Evolutionary conservation across 1,139 yeast species (phyloP).

Genomic region (Blastobotrys malaysiensis): DNA sequence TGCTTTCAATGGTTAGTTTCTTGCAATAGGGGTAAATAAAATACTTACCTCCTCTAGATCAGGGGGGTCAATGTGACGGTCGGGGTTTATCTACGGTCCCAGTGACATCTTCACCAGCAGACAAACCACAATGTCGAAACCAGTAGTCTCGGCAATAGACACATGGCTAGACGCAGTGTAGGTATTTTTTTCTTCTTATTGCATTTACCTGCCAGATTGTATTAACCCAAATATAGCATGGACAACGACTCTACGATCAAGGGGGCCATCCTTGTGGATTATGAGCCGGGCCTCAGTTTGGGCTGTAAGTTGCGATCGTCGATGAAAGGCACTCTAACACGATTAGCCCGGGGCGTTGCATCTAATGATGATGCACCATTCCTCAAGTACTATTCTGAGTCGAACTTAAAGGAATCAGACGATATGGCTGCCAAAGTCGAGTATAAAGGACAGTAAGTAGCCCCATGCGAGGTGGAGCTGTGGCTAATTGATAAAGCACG

Average conservation of each 20-base stretch:
- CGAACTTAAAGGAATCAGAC: slow-evolving; percentile 7
- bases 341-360: slow-evolving; percentile 25
- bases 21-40: neutral
- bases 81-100: neutral
- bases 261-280: slow-evolving; percentile 26
- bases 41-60: neutral
- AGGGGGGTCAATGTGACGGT: neutral
- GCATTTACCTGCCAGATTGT: neutral
- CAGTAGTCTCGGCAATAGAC: slow-evolving; percentile 14
- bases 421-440: slow-evolving; percentile 13
- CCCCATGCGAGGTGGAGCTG: neutral
- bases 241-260: slow-evolving; percentile 18
- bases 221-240: slow-evolving; percentile 1
- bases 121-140: neutral
- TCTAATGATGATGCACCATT: slow-evolving; percentile 26
- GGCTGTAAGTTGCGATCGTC: slow-evolving; percentile 17
- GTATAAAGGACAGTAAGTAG: slow-evolving; percentile 16
- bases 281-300: slow-evolving; percentile 24
- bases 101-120: neutral
- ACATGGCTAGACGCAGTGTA: slow-evolving; percentile 25
- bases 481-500: slow-evolving; percentile 11
- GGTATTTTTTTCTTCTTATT: neutral
- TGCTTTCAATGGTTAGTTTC: neutral
- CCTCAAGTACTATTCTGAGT: slow-evolving; percentile 19
- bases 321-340: neutral